Percentiles rank a stretch among this genome's conserved stretches.
Conservation (phyloP, 768 basidiomycete genomes). For the Solioccasus polychromus region DNA sequence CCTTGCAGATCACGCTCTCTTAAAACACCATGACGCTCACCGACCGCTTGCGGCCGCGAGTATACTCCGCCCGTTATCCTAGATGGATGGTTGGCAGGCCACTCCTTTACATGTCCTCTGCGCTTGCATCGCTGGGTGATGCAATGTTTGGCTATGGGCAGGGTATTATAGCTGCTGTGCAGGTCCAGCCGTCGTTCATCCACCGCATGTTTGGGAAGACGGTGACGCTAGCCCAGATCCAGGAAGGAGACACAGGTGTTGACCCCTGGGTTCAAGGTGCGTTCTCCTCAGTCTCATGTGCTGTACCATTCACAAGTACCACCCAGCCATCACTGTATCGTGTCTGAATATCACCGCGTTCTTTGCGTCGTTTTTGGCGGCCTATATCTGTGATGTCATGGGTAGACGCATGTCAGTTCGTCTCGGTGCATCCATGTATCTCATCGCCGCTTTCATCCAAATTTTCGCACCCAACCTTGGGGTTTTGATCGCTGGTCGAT, state of each 20-base stretch:
- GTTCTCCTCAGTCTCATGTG: constrained; percentile 3
- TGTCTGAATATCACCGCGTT: constrained; percentile 51
- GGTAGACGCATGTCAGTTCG: constrained; percentile 51
- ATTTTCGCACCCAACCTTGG: constrained; percentile 46
- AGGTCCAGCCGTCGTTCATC: constrained; percentile 53
- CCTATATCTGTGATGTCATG: constrained; percentile 49
- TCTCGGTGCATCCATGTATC: constrained; percentile 47
- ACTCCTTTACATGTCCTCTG: constrained; percentile 49
- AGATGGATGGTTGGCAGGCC: constrained; percentile 50
- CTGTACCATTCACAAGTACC: background rate
- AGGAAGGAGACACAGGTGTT: constrained; percentile 42
- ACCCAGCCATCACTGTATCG: constrained; percentile 45
- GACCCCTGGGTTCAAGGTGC: constrained; percentile 47
- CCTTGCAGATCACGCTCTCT: constrained; percentile 7
- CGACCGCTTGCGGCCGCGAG: constrained; percentile 33
- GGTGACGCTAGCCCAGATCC: constrained; percentile 44
- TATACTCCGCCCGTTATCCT: constrained; percentile 48
- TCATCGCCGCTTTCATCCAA: constrained; percentile 49
- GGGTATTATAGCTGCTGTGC: constrained; percentile 49
- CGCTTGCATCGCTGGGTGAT: constrained; percentile 53
- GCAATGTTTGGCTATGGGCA: constrained; percentile 57
- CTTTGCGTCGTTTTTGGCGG: constrained; percentile 42
- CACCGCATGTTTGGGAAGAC: constrained; percentile 44
- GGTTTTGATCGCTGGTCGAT: constrained; percentile 40
- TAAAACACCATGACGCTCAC: constrained; percentile 21